Evolutionary conservation across 805 yeast species (phyloP).

Genomic region (Grigorovia transvaalensis): DNA sequence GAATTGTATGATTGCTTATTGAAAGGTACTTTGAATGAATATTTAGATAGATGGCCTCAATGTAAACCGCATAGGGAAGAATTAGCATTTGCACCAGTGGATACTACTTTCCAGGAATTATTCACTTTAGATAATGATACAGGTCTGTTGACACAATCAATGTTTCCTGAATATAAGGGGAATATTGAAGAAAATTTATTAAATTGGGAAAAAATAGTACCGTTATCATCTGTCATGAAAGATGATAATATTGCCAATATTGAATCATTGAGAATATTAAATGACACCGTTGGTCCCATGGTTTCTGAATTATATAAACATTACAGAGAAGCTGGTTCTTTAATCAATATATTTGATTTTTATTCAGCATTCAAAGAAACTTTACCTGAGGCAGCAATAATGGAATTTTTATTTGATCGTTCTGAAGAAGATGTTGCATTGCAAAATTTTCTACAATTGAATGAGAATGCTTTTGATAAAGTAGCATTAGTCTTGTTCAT

Average conservation of each 20-base stretch:
- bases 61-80: slow-evolving; percentile 13
- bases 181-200: slow-evolving; percentile 26
- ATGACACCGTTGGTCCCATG: slow-evolving; percentile 39
- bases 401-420: slow-evolving; percentile 17
- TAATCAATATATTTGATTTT: slow-evolving; percentile 58
- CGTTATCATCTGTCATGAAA: slow-evolving; percentile 4
- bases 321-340: slow-evolving; percentile 68
- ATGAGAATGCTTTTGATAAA: slow-evolving; percentile 44
- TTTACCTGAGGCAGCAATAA: slow-evolving; percentile 27
- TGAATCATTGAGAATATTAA: slow-evolving; percentile 20
- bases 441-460: slow-evolving; percentile 12
- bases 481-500: slow-evolving; percentile 61
- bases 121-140: slow-evolving; percentile 27
- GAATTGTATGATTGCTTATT: slow-evolving; percentile 24
- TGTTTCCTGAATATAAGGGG: slow-evolving; percentile 24
- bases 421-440: slow-evolving; percentile 21
- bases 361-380: slow-evolving; percentile 50
- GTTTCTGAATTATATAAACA: slow-evolving; percentile 50
- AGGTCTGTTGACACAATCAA: slow-evolving; percentile 23
- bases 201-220: slow-evolving; percentile 23
- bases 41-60: slow-evolving; percentile 20
- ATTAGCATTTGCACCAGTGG: slow-evolving; percentile 22
- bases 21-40: slow-evolving; percentile 15
- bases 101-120: slow-evolving; percentile 26
- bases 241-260: slow-evolving; percentile 8